Percentiles rank a stretch among this genome's conserved stretches.
Evolutionary conservation across 2,329 filamentous ascomycete genomes (phyloP).

Genomic region (Metarhizium rileyi): DNA sequence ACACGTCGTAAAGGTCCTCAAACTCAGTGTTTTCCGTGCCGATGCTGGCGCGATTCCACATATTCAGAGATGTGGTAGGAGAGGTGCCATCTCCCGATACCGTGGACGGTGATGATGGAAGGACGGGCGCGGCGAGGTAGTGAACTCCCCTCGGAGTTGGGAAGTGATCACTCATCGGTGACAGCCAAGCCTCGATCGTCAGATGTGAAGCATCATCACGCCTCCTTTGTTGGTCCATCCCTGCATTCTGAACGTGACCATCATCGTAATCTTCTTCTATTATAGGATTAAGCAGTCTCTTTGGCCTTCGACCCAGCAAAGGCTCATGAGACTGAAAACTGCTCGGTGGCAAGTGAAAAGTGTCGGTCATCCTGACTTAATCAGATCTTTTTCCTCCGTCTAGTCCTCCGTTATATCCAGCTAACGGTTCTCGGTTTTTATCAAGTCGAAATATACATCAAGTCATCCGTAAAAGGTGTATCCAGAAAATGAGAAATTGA

Average conservation of each 20-base stretch:
- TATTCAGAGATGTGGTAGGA: constrained; percentile 45
- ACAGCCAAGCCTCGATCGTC: constrained; percentile 49
- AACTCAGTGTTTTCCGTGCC: constrained; percentile 63
- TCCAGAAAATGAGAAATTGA: background rate
- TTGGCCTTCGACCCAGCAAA: constrained; percentile 46
- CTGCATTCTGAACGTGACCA: constrained; percentile 15
- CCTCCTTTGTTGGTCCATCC: constrained; percentile 14
- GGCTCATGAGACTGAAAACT: constrained; percentile 37
- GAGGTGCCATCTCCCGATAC: constrained; percentile 43
- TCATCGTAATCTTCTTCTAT: constrained; percentile 46
- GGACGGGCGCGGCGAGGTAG: constrained; percentile 52
- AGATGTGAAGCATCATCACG: constrained; percentile 29
- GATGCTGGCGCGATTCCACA: constrained; percentile 54
- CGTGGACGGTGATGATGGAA: constrained; percentile 51
- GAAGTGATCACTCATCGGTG: constrained; percentile 54
- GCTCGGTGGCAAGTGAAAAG: constrained; percentile 13
- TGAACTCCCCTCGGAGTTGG: constrained; percentile 61
- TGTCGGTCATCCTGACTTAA: constrained; percentile 33
- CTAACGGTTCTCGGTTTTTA: constrained; percentile 12
- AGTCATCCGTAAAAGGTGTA: background rate
- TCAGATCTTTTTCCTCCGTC: constrained; percentile 11
- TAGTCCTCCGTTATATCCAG: constrained; percentile 17
- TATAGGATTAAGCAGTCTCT: constrained; percentile 53
- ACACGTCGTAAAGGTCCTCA: constrained; percentile 80
- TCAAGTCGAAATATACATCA: background rate